These are phyloP conservation scores for Microthlaspi erraticum DNA, from an alignment of 345 rosid species.

Conservation along the genomic window DNA sequence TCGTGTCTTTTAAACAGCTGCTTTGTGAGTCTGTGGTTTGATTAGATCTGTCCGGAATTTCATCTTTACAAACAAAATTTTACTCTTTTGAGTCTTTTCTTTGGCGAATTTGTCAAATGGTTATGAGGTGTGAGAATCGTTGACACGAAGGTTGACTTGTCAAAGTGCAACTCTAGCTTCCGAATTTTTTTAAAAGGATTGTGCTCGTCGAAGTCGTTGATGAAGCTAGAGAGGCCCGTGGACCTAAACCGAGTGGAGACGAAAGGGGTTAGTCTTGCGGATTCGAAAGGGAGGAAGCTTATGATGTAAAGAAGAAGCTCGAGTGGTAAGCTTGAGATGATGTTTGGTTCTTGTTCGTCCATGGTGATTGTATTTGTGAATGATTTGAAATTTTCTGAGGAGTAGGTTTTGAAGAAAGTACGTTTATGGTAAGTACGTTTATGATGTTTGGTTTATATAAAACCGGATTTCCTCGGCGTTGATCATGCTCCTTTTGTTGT, in stretches of 20 bases:
- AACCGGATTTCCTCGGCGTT: constrained; percentile 18
- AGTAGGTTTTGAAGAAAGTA: constrained; percentile 2
- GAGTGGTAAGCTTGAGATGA: constrained; percentile 58
- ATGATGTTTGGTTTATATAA: constrained; percentile 18
- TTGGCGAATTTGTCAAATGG: not conserved
- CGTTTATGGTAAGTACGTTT: constrained; percentile 28
- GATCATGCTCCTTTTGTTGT: constrained; percentile 35
- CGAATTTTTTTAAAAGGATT: constrained; percentile 53
- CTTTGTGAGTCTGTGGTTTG: not conserved
- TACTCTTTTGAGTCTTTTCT: not conserved
- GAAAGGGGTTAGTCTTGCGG: constrained; percentile 59
- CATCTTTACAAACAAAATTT: not conserved
- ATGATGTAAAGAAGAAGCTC: constrained; percentile 63
- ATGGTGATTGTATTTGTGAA: constrained; percentile 22
- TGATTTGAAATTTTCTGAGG: not conserved
- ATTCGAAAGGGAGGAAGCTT: constrained; percentile 61
- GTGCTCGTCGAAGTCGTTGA: constrained; percentile 54
- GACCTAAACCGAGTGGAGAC: constrained; percentile 56
- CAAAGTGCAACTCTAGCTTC: constrained; percentile 51
- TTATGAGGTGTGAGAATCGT: constrained; percentile 54
- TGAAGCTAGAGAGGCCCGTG: constrained; percentile 48
- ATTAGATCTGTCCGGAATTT: not conserved
- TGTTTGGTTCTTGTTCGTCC: constrained; percentile 41
- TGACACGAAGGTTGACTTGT: constrained; percentile 42
- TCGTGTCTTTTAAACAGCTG: not conserved